Percentiles rank a stretch among this genome's conserved stretches.
Conservation (phyloP, 2,329 filamentous ascomycete species). For the Pyrenophora tritici-repentis region DNA sequence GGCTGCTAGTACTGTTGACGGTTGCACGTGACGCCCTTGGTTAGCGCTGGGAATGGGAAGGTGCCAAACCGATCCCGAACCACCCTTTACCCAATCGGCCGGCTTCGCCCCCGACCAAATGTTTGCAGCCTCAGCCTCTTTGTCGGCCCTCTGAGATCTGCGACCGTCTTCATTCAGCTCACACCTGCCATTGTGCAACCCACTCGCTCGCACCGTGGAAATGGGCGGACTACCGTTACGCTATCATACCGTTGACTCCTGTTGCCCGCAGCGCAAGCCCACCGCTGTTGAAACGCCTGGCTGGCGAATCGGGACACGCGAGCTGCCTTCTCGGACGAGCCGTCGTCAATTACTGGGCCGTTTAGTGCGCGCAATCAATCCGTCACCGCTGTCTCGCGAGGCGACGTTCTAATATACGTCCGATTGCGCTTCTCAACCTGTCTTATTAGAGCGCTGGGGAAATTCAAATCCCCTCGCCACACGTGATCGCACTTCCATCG, state of each 20-base stretch:
- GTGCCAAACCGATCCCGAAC: slow-evolving; percentile 3
- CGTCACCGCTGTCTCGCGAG: neutral
- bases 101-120: slow-evolving; percentile 5
- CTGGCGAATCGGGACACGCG: slow-evolving; percentile 2
- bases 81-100: slow-evolving; percentile 9
- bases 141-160: slow-evolving; percentile 3
- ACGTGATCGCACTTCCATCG: no score
- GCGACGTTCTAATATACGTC: neutral
- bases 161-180: neutral
- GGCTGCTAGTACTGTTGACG: slow-evolving; percentile 14
- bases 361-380: neutral
- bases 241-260: slow-evolving; percentile 4
- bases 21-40: slow-evolving; percentile 7
- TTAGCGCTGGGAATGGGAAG: slow-evolving; percentile 5
- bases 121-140: slow-evolving; percentile 12
- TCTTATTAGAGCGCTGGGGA: neutral
- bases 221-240: slow-evolving; percentile 2
- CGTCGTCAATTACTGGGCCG: slow-evolving; percentile 2
- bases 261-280: slow-evolving; percentile 5
- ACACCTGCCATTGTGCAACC: neutral
- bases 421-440: neutral
- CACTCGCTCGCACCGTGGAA: slow-evolving; percentile 4
- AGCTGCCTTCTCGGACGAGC: slow-evolving; percentile 2
- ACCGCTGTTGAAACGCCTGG: slow-evolving; percentile 6
- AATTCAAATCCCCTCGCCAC: no score